Evolutionary conservation across 495 filamentous ascomycete genomes (phyloP), one percentile per base, ranked within the genome.

Genomic region (Elaphomyces granulatus): DNA sequence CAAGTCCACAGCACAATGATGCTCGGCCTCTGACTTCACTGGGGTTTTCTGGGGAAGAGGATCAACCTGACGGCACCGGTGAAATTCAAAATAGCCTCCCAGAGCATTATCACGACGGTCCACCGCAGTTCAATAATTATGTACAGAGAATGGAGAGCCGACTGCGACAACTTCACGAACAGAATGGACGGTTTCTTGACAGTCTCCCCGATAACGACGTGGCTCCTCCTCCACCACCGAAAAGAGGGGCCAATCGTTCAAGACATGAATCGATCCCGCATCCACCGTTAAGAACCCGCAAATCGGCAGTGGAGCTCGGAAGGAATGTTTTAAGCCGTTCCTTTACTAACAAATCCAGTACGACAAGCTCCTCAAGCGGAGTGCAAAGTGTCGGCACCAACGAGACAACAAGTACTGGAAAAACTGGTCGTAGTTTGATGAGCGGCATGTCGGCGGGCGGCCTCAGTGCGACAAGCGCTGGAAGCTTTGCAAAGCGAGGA

Each of bases 381-480:
- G 68, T 72, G 19, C 71, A 77, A 43, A 87, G 81, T 45, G 77
- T 69, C 34, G 70, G 71, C n/a, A 88, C 83, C 4, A 79, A 77
- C 50, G 64, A 65, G 44, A 88, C 80, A 33, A 71, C 64, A 6
- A 80, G 73, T 49, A 90, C 86, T 0, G 74, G 80, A 38, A 71
- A 70, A 46, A 95, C 88, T 6, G 77, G 80, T 50, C 72, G 77
- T 42, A 94, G 84, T 53, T 48, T 96, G 26, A 94, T 96, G 90
- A 94, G 86, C 56, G 90, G 87, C 6, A 64, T 71, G 20, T 95
- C 88, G 33, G 92, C 92, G 1, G 80, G 86, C 12, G 87, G 73
- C 1, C 82, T 95, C 55, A 94, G 87, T 54, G 83, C 88, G 30
- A 96, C 92, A 0, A 95, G 88, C 56, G 90, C 90, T 12, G 92